Base-by-base conservation (phyloP, 2,329 filamentous ascomycete genomes). In the Trichoderma koningii region DNA sequence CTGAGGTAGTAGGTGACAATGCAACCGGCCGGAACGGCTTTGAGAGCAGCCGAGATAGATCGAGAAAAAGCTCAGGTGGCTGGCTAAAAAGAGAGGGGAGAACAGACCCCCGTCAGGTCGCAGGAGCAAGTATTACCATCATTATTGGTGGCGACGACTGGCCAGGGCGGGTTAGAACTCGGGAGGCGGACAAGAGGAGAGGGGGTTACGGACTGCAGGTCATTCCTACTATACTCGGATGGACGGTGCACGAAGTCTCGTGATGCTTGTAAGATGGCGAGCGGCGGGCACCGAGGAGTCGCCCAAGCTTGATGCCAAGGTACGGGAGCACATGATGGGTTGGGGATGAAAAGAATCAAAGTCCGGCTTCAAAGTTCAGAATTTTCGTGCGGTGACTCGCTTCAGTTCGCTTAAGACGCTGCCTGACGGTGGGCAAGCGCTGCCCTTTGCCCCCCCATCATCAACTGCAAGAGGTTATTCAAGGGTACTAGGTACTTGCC, bases 21-120 rank as follows among this genome's bases (percentile, higher is more conserved):
- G 47, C 57, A 61, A 23, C 57, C 47, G 42, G 51, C 61, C 61
- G 51, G 61, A 50, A 44, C 52, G 30, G 51, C 52, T 44, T 41
- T 41, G 44, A 56, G 44, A 56, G 61, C 41, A 55, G 28, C 34
- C 45, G 45, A 51, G 30, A 52, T 34, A 21, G 2, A 9, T 9
- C 26, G n/a, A 52, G 17, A 2, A 34, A 19, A 52, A 14, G 50
- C n/a, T 38, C 14, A 42, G 57, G 42, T 30, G 34, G 47, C 30
- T 61, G 48, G 34, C 38, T 34, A 47, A 34, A 9, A 34, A 12
- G 2, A 34, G 30, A 34, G 30, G 30, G 10, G 10, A 34, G 30
- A 14, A 34, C 21, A 23, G n/a, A 19, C 15, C 26, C 23, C 21
- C 14, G 45, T 28, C 23, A 26, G 15, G 57, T 7, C 34, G 41